Base-by-base conservation (phyloP, 2,329 filamentous ascomycete genomes). In the Bipolaris zeicola region DNA sequence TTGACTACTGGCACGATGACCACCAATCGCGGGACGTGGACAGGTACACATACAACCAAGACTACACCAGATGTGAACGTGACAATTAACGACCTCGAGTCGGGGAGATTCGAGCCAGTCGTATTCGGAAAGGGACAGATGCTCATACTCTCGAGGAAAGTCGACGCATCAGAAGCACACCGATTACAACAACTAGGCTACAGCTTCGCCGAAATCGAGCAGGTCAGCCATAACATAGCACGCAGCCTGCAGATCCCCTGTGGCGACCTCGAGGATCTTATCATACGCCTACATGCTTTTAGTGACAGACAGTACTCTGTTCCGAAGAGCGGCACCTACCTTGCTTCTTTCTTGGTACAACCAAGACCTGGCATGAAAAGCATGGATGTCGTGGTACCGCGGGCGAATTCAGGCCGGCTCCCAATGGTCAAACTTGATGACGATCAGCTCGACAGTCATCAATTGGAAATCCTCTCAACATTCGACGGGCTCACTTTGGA, bases 201-300 rank as follows among this genome's bases (percentile, higher is more conserved):
- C 73, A 85, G 89, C n/a, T 96, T 96, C 66, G 89, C 89, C 11
- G 68, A 57, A 31, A 62, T 72, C 20, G 71, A 70, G 5, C 71
- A 92, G 58, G 88, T 96, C 26, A 82, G 85, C 11, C 82, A 85
- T 16, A 85, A 86, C 39, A 86, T 96, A 60, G 84, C 88, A 20
- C 82, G 86, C 22, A 89, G 85, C 60, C 89, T 96, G 82, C 90
- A 94, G 68, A 87, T 96, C 53, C 83, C 87, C 44, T 80, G 82
- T 1, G 76, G 79, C 1, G 83, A 86, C n/a, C 79, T 96, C 3
- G 81, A 83, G 42, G 72, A 76, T 5, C 85, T 87, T 53, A 78
- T 96, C 11, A 77, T 80, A 8, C 81, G 83, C 26, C 90, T 96
- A 82, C 83, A 85, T 14, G 86, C 94, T 1, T 74, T 65, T 44